Evolutionary conservation across 768 basidiomycete species (phyloP), one percentile per base, ranked within the genome.

Genomic region (Tephrocybe sp.): DNA sequence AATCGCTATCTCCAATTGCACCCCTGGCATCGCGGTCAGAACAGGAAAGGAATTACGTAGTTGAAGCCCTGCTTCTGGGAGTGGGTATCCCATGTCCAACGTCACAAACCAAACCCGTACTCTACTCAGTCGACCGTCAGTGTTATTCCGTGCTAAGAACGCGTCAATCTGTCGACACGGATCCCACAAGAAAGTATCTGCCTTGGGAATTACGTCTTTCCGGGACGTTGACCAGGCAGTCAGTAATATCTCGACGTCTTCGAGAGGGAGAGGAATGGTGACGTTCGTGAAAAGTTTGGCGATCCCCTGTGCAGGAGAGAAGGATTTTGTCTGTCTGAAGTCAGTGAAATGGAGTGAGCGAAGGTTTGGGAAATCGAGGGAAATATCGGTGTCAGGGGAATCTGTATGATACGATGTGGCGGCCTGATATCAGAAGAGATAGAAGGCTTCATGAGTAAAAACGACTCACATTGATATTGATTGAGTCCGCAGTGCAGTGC

Each of bases 381-480:
- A 35, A 33, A 49, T 39, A 39, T 46, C 44, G 1, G 44, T 36
- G 6, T 44, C 26, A 4, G 45, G 45, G n/a, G 45, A 50, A 10
- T 51, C 45, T 51, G 35, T 23, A 9, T 40, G 5, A 26, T 44
- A 26, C 26, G 26, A 3, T 7, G 7, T 7, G 7, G 26, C 26
- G 26, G 7, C 26, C 4, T 26, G 26, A n/a, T 26, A 26, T 26
- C 26, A 26, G 26, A 26, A 26, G 7, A 7, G 26, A 26, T 26
- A 7, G 26, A 26, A 26, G 26, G 13, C 3, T 38, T 20, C 34
- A 12, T 20, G 31, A 33, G 5, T 13, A 17, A 50, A 9, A 30
- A 26, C 7, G 12, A 31, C 49, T 41, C 19, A 51, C 53, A 40
- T 41, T 33, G 48, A 14, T 49, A 54, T 39, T 50, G 49, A 40